Conservation (phyloP, 2,329 filamentous ascomycete species). For the Fusarium sp. region DNA sequence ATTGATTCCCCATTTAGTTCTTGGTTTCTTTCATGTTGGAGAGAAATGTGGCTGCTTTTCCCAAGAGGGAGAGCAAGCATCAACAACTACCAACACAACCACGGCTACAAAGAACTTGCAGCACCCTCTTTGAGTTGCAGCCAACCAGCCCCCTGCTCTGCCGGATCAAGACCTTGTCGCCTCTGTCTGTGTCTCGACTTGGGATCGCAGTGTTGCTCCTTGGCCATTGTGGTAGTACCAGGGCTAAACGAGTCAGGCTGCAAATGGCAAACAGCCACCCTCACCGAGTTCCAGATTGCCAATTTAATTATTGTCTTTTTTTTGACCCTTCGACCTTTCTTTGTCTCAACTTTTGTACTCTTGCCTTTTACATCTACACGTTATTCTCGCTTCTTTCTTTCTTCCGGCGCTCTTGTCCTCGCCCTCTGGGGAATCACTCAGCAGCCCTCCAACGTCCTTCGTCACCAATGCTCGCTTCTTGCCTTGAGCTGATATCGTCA, state of each 20-base stretch:
- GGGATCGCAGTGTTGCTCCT: background rate
- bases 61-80: too few relatives aligned
- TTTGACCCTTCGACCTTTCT: constrained; percentile 7
- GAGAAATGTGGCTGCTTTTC: background rate
- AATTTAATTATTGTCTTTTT: constrained; percentile 1
- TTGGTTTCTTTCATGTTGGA: background rate
- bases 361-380: constrained; percentile 39
- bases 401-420: constrained; percentile 19
- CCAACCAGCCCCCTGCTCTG: background rate
- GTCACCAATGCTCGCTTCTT: constrained; percentile 27
- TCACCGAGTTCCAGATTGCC: background rate
- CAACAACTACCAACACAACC: background rate
- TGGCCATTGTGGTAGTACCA: background rate
- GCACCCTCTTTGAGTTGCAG: background rate
- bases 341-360: constrained; percentile 18
- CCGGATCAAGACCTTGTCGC: background rate
- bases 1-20: constrained; percentile 29
- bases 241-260: background rate
- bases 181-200: background rate
- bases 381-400: too few relatives aligned
- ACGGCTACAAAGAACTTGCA: constrained; percentile 24
- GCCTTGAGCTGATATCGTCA: constrained; percentile 28
- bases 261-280: too few relatives aligned
- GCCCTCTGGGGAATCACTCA: constrained; percentile 12
- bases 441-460: constrained; percentile 2